phyloP scores from a whole-genome alignment of 306 rosid species.

The Glycine soja region DNA sequence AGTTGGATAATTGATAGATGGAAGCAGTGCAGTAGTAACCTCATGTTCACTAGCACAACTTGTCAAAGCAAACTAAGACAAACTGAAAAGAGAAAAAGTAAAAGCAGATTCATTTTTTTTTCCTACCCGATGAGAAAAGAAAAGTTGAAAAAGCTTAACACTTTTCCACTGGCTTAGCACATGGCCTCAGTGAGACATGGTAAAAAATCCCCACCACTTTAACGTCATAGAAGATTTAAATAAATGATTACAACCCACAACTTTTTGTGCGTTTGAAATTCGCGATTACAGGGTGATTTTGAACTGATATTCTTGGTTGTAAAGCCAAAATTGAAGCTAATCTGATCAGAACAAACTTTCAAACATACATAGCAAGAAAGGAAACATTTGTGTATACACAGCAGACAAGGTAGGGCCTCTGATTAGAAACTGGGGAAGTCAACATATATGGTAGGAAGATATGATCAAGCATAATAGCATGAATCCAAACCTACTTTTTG shows the following conservation, averaged over 20 bases:
- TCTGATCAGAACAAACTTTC: slow-evolving; percentile 7
- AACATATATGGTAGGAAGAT: slow-evolving; percentile 51
- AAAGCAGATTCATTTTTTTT: slow-evolving; percentile 45
- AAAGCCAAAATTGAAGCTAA: slow-evolving; percentile 56
- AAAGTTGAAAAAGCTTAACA: slow-evolving; percentile 50
- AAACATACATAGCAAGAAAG: background rate
- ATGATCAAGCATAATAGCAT: slow-evolving; percentile 39
- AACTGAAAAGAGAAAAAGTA: slow-evolving; percentile 45
- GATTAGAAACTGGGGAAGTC: slow-evolving; percentile 58
- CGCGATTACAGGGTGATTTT: slow-evolving; percentile 34
- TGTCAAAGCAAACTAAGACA: slow-evolving; percentile 54
- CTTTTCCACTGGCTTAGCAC: slow-evolving; percentile 68
- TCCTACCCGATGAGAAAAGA: slow-evolving; percentile 48
- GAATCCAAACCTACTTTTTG: slow-evolving; percentile 47
- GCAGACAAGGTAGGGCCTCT: slow-evolving; percentile 54
- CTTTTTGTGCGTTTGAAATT: slow-evolving; percentile 48
- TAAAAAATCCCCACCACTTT: slow-evolving; percentile 55
- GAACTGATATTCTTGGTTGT: slow-evolving; percentile 41
- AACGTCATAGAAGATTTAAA: slow-evolving; percentile 57
- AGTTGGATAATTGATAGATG: slow-evolving; percentile 7
- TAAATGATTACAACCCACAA: slow-evolving; percentile 58
- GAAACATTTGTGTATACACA: background rate
- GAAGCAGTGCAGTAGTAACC: slow-evolving; percentile 39
- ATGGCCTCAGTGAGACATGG: slow-evolving; percentile 61
- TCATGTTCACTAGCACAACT: slow-evolving; percentile 50